Evolutionary conservation across 306 rosid species (phyloP).

Genomic region (Corylus heterophylla): DNA sequence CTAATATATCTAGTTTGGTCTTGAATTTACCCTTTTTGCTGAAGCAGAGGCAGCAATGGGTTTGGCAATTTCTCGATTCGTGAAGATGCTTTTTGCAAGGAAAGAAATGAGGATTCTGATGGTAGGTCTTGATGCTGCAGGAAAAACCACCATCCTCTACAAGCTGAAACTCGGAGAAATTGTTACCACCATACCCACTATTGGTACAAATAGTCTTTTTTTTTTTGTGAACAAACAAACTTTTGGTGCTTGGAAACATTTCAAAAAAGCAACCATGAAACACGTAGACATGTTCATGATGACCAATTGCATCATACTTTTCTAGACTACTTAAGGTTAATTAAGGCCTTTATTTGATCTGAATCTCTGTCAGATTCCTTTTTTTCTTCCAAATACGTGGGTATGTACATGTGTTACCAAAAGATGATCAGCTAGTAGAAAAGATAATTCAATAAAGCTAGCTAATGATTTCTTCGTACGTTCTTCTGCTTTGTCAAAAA

Average conservation of each 20-base stretch:
- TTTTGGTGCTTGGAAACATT: neutral
- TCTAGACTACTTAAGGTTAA: neutral
- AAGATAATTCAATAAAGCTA: neutral
- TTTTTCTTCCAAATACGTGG: neutral
- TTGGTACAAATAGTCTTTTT: conserved; percentile 42
- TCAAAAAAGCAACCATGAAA: neutral
- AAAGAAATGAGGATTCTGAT: conserved; percentile 90
- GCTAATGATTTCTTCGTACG: neutral
- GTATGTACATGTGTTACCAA: neutral
- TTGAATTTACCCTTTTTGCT: neutral
- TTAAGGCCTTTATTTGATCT: neutral
- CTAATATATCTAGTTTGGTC: neutral
- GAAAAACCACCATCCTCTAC: conserved; percentile 83
- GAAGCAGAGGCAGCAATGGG: conserved; percentile 55
- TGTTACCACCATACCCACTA: conserved; percentile 87
- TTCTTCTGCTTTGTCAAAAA: neutral
- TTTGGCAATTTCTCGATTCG: conserved; percentile 60
- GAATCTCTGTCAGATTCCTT: neutral
- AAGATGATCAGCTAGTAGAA: neutral
- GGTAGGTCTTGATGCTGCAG: conserved; percentile 93
- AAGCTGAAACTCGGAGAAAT: conserved; percentile 85
- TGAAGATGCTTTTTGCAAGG: conserved; percentile 66
- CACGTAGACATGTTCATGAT: neutral
- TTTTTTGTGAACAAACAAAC: neutral
- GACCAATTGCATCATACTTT: neutral